Percentiles rank a stretch among this genome's conserved stretches.
These are phyloP conservation scores for Lotus japonicus DNA, from an alignment of 306 rosid genomes.

Conservation along the genomic window DNA sequence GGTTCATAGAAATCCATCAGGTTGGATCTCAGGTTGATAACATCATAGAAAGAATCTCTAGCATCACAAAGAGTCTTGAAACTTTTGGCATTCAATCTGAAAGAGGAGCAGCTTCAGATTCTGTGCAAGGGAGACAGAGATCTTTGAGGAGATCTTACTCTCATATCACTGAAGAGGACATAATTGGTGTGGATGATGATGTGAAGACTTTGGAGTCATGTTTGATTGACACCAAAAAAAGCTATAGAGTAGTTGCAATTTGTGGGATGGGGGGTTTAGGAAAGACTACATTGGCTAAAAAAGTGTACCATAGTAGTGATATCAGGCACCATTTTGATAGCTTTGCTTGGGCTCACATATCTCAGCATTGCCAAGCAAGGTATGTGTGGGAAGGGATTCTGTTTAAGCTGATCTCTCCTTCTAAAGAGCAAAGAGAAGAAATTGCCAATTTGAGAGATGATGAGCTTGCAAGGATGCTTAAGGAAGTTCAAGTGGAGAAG, in stretches of 20 bases:
- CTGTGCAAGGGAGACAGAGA: slow-evolving; percentile 22
- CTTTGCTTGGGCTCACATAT: slow-evolving; percentile 51
- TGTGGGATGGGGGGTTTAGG: slow-evolving; percentile 70
- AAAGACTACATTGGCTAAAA: slow-evolving; percentile 52
- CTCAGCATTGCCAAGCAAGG: slow-evolving; percentile 48
- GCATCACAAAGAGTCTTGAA: slow-evolving; percentile 11
- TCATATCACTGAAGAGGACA: slow-evolving; percentile 41
- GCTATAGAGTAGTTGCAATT: slow-evolving; percentile 31
- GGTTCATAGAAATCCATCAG: slow-evolving; percentile 7
- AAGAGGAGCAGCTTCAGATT: slow-evolving; percentile 22
- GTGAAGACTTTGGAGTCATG: slow-evolving; percentile 14
- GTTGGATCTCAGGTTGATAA: slow-evolving; percentile 28
- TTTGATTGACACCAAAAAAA: slow-evolving; percentile 20
- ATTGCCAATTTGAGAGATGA: slow-evolving; percentile 20
- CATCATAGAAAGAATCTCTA: slow-evolving; percentile 14
- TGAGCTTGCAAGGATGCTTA: slow-evolving; percentile 36
- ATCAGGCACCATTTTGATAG: slow-evolving; percentile 30
- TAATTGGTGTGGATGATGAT: slow-evolving; percentile 44
- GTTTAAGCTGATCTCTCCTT: slow-evolving; percentile 26
- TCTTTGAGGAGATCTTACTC: slow-evolving; percentile 38
- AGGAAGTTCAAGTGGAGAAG: slow-evolving; percentile 32
- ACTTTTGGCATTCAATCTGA: slow-evolving; percentile 26
- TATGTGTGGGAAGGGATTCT: slow-evolving; percentile 49
- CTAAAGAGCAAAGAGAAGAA: slow-evolving; percentile 29
- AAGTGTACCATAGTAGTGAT: slow-evolving; percentile 26